A percentile compares a stretch with the other conserved stretches of the same genome.
Evolutionary conservation across 805 yeast species (phyloP).

Genomic region (Monosporozyma yasuniensis): DNA sequence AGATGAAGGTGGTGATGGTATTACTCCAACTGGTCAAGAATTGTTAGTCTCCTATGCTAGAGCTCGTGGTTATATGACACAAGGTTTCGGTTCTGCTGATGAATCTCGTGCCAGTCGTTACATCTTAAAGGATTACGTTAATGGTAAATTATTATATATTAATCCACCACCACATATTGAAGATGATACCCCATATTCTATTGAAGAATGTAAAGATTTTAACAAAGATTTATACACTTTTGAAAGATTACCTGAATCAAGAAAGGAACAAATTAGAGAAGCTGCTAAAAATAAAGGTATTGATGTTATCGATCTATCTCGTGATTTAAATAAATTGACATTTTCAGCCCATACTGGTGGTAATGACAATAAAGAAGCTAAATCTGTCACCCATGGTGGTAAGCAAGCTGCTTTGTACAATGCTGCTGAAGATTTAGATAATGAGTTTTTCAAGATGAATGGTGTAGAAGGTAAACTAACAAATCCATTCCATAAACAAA

Average conservation of each 20-base stretch:
- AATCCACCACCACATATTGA: conserved; percentile 77
- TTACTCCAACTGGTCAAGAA: conserved; percentile 78
- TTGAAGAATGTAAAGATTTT: conserved; percentile 52
- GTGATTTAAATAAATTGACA: conserved; percentile 61
- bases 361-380: conserved; percentile 36
- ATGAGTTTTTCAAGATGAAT: conserved; percentile 72
- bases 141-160: conserved; percentile 75
- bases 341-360: conserved; percentile 70
- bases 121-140: conserved; percentile 87
- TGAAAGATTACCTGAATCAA: conserved; percentile 55
- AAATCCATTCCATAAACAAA: conserved; percentile 63
- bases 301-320: conserved; percentile 53
- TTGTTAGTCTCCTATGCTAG: conserved; percentile 85
- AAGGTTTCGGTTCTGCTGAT: conserved; percentile 95
- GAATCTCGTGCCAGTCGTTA: conserved; percentile 90
- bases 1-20: conserved; percentile 84
- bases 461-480: conserved; percentile 52
- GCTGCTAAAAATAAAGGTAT: conserved; percentile 55
- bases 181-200: conserved; percentile 43
- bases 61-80: conserved; percentile 96
- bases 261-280: conserved; percentile 58
- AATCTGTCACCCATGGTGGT: conserved; percentile 64
- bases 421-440: conserved; percentile 76
- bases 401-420: conserved; percentile 70
- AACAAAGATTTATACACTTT: conserved; percentile 68